Evolutionary conservation across 2,329 filamentous ascomycete species (phyloP).

Genomic region (Cercospora zeae-maydis): DNA sequence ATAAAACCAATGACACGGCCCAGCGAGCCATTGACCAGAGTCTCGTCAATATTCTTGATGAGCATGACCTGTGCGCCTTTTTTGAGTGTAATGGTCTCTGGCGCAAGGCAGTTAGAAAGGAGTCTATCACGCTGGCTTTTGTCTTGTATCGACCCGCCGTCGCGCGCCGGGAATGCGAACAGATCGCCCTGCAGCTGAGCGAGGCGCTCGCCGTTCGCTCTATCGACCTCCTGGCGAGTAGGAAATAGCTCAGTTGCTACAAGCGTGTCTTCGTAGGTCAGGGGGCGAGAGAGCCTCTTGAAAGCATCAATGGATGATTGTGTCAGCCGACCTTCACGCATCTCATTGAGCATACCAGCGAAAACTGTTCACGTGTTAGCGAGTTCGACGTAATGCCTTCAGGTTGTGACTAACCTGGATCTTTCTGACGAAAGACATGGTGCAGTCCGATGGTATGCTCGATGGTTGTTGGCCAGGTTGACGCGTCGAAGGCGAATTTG

Average conservation of each 20-base stretch:
- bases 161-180: conserved; percentile 67
- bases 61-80: conserved; percentile 96
- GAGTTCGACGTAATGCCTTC: neutral
- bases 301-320: conserved; percentile 75
- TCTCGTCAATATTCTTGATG: conserved; percentile 98
- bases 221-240: conserved; percentile 83
- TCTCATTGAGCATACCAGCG: conserved; percentile 94
- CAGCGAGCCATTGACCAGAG: conserved; percentile 87
- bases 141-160: conserved; percentile 67
- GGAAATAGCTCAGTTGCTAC: conserved; percentile 91
- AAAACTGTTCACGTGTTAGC: conserved; percentile 58
- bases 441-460: conserved; percentile 94
- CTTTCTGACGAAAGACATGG: conserved; percentile 93
- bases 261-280: conserved; percentile 69
- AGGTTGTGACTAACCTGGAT: conserved; percentile 55
- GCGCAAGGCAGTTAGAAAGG: conserved; percentile 88
- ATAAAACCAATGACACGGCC: conserved; percentile 83
- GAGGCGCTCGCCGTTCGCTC: conserved; percentile 74
- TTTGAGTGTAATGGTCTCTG: conserved; percentile 74
- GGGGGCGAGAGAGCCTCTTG: conserved; percentile 64
- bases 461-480: conserved; percentile 87
- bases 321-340: conserved; percentile 81
- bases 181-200: conserved; percentile 64
- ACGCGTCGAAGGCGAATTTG: conserved; percentile 90
- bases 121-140: conserved; percentile 68